phyloP scores from a whole-genome alignment of 148 eudicot genomes.

The Rhododendron griersonianum region DNA sequence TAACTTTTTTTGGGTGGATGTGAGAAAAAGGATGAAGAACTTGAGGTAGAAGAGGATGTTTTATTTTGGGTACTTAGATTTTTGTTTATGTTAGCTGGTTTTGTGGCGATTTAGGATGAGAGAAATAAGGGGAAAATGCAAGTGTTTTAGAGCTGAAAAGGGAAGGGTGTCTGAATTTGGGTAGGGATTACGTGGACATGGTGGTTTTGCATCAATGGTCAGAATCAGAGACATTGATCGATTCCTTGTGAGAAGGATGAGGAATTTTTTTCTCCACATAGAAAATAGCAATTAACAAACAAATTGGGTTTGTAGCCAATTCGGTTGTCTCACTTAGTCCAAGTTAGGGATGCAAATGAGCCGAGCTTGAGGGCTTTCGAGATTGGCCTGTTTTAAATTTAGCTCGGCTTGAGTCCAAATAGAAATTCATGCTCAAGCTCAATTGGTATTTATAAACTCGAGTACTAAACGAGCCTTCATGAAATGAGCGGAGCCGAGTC shows the following conservation, averaged over 20 bases:
- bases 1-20: background rate
- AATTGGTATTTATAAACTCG: too few relatives aligned
- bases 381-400: too few relatives aligned
- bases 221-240: conserved; percentile 1
- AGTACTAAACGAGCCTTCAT: too few relatives aligned
- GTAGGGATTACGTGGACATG: conserved; percentile 2
- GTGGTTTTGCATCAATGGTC: conserved; percentile 14
- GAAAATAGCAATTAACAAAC: background rate
- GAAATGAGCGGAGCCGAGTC: too few relatives aligned
- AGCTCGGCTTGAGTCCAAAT: too few relatives aligned
- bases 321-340: background rate
- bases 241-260: background rate
- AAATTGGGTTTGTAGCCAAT: background rate
- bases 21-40: background rate
- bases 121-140: background rate
- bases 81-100: background rate
- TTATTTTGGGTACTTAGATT: conserved; percentile 1
- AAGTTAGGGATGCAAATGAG: too few relatives aligned
- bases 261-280: background rate
- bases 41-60: background rate
- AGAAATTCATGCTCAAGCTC: too few relatives aligned
- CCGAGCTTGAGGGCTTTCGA: too few relatives aligned
- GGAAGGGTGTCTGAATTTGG: background rate
- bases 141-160: background rate
- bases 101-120: background rate